These are phyloP conservation scores for Parietaria judaica DNA, from an alignment of 306 rosid species.

Conservation along the genomic window DNA sequence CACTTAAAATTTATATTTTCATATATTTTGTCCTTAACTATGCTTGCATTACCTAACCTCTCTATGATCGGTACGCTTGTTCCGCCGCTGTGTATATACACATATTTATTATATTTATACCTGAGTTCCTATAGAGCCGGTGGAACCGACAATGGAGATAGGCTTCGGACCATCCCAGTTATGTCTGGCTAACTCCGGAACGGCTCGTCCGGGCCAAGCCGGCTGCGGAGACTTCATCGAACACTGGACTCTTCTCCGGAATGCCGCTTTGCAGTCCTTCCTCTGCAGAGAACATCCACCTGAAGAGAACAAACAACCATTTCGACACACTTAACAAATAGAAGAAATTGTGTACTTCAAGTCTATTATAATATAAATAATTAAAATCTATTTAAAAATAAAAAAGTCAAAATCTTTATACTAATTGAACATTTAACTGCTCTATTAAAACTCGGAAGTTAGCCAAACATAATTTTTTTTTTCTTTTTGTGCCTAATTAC, in stretches of 20 bases:
- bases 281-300: conserved; percentile 58
- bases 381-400: neutral
- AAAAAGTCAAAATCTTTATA: neutral
- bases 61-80: neutral
- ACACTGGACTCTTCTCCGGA: conserved; percentile 48
- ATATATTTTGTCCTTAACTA: too few species aligned
- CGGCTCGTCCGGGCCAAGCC: conserved; percentile 97
- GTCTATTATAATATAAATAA: neutral
- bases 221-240: conserved; percentile 65
- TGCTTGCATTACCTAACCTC: too few species aligned
- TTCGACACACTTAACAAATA: neutral
- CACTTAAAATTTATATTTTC: too few species aligned
- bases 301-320: conserved; percentile 9
- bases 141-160: conserved; percentile 75
- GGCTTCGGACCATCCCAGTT: conserved; percentile 92
- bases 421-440: neutral
- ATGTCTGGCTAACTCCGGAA: conserved; percentile 35
- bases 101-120: conserved; percentile 18
- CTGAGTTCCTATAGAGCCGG: conserved; percentile 99
- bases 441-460: too few species aligned
- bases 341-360: neutral
- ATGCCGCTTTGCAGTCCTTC: conserved; percentile 30
- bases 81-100: neutral
- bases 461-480: too few species aligned
- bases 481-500: too few species aligned